Evolutionary conservation across 1,284 basidiomycete species (phyloP), one percentile per base, ranked within the genome.

Genomic region (Microbotryum scabiosae): DNA sequence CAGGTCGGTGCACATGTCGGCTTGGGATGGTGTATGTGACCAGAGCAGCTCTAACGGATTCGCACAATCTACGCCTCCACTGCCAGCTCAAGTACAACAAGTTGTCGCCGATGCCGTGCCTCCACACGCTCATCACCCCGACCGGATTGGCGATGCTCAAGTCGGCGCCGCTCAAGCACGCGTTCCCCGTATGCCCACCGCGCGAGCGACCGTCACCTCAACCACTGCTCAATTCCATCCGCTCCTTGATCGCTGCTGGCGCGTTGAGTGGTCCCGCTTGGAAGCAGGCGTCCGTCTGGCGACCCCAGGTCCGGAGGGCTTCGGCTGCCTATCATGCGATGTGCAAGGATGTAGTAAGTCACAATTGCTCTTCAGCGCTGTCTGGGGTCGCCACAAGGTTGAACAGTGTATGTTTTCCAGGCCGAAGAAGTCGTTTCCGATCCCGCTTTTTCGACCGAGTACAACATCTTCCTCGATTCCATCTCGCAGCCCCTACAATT

Each of bases 61-160:
- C 18, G 28, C n/a, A 18, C 20, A 3, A 55, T 18, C 3, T 23
- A 5, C 26, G 32, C 18, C 8, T 9, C 18, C 6, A 20, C 5
- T 41, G 12, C 20, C 65, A 67, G 62, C 63, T 67, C 59, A 62
- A 62, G 43, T 43, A 57, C 41, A 53, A 16, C 46, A 62, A 62
- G 36, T 41, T 36, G 20, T 54, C 54, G 0, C 60, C 65, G 0
- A 44, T 61, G 2, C 65, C 65, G 1, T 67, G 66, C 52, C 59
- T 67, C 3, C 66, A 67, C 57, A 61, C 61, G 4, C 63, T 67
- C 57, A 52, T 67, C 28, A 65, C 63, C 10, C 59, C 59, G 9
- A 58, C 61, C n/a, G 66, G 66, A 10, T 61, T 67, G 21, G 20
- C 51, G 12, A 57, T 67, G 57, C 66, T 67, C 51, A 61, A 67